Evolutionary conservation across 106 monocot genomes (phyloP).

Genomic region (Allium sativum): DNA sequence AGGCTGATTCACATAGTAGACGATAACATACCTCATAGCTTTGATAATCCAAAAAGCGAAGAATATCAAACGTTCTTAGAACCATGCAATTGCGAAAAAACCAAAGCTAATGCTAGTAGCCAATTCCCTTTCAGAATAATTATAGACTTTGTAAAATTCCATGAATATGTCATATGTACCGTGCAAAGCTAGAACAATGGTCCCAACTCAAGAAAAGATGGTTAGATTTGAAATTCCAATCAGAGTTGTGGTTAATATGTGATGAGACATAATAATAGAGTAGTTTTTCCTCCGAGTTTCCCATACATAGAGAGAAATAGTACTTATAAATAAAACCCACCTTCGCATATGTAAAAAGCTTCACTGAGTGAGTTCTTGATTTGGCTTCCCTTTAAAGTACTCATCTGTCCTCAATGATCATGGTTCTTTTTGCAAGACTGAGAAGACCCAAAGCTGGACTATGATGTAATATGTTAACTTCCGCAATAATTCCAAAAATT

Average conservation of each 20-base stretch:
- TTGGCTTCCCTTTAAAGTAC: no score
- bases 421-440: no score
- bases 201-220: slow-evolving; percentile 77
- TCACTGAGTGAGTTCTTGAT: slow-evolving; percentile 50
- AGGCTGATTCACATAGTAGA: no score
- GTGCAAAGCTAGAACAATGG: slow-evolving; percentile 72
- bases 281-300: slow-evolving; percentile 95
- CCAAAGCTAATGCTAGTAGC: slow-evolving; percentile 84
- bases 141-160: slow-evolving; percentile 84
- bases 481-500: no score
- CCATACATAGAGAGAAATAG: slow-evolving; percentile 72
- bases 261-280: slow-evolving; percentile 95
- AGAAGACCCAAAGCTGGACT: no score
- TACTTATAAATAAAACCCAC: slow-evolving; percentile 91
- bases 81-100: slow-evolving; percentile 77
- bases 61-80: slow-evolving; percentile 58
- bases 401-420: no score
- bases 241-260: slow-evolving; percentile 67
- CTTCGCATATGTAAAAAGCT: slow-evolving; percentile 95
- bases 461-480: no score
- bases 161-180: slow-evolving; percentile 84
- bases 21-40: slow-evolving; percentile 41
- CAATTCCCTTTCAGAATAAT: slow-evolving; percentile 77
- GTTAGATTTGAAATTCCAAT: slow-evolving; percentile 65
- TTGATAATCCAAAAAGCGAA: slow-evolving; percentile 92